Evolutionary conservation across 2,329 filamentous ascomycete species (phyloP).

Genomic region (Leptographium galeiforme): DNA sequence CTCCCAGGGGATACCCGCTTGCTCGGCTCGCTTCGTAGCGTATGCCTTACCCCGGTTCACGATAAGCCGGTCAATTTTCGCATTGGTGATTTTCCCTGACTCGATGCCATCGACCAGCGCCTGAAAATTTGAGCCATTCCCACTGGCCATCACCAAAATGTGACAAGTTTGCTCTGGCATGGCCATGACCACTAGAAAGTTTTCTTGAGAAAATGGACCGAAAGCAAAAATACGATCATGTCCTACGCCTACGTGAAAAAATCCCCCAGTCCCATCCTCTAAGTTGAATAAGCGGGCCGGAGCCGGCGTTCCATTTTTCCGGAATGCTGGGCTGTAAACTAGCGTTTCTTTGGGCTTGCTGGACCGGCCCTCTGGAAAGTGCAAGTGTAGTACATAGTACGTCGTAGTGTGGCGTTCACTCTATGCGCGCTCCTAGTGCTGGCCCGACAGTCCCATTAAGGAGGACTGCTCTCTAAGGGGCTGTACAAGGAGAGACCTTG

Average conservation of each 20-base stretch:
- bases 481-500: no score
- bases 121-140: conserved; percentile 67
- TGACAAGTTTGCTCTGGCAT: not conserved
- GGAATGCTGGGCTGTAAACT: not conserved
- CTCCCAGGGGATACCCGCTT: conserved; percentile 52
- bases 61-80: conserved; percentile 31
- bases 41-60: conserved; percentile 35
- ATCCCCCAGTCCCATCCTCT: no score
- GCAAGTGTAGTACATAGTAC: no score
- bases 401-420: no score
- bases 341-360: no score
- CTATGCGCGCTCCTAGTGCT: no score
- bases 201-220: not conserved
- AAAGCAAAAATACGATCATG: not conserved
- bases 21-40: conserved; percentile 25
- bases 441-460: no score
- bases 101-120: conserved; percentile 45
- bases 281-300: not conserved
- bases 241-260: not conserved
- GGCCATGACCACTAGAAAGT: not conserved
- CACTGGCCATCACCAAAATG: conserved; percentile 57
- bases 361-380: no score
- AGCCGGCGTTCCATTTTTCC: not conserved
- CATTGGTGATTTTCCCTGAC: conserved; percentile 24
- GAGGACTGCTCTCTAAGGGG: no score